Evolutionary conservation across 352 stramenopile species (phyloP).

Genomic region (Ophiocytium majus): DNA sequence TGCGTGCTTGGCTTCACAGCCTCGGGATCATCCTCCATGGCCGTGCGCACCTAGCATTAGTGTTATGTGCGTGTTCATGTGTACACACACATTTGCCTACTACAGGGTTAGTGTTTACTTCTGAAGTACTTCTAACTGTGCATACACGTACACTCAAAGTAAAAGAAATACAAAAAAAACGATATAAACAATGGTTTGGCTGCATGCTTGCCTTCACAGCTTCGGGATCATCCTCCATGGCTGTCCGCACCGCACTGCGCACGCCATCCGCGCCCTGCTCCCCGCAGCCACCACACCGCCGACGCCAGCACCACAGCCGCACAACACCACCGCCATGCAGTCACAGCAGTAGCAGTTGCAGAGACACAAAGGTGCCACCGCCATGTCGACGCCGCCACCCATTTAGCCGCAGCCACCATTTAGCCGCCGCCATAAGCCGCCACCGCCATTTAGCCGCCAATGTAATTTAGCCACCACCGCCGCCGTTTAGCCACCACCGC

Average conservation of each 20-base stretch:
- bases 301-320: not conserved
- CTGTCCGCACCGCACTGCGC: constrained; percentile 36
- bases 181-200: too few species aligned
- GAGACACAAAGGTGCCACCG: not conserved
- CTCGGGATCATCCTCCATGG: too few species aligned
- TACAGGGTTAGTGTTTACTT: too few species aligned
- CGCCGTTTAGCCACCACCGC: not conserved
- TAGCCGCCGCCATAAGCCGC: not conserved
- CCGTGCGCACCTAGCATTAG: too few species aligned
- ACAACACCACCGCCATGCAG: not conserved
- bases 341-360: not conserved
- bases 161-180: too few species aligned
- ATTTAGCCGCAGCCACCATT: not conserved
- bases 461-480: not conserved
- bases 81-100: too few species aligned
- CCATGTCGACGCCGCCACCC: not conserved
- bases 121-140: too few species aligned
- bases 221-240: constrained; percentile 36
- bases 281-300: not conserved
- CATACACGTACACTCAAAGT: too few species aligned
- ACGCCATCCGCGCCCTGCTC: constrained; percentile 63
- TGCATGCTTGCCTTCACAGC: constrained; percentile 26
- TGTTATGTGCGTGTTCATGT: too few species aligned
- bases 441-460: not conserved
- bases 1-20: too few species aligned